Conservation (phyloP, 2,329 filamentous ascomycete genomes). For the Fusarium decemcellulare region DNA sequence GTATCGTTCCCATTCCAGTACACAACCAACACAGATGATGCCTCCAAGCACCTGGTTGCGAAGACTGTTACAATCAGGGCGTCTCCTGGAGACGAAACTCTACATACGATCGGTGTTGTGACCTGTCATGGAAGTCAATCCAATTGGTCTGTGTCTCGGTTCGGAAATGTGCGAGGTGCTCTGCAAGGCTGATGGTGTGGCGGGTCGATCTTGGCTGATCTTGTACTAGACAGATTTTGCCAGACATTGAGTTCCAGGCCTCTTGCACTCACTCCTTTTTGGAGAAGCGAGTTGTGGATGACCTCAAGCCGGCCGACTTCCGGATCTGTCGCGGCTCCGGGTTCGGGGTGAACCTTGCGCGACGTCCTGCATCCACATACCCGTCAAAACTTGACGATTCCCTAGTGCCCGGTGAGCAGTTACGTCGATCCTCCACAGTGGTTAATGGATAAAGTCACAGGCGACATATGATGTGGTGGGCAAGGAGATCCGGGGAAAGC, state of each 20-base stretch:
- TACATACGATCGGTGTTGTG: neutral
- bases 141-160: neutral
- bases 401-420: neutral
- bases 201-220: neutral
- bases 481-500: slow-evolving; percentile 14
- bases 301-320: neutral
- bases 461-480: too few relatives aligned
- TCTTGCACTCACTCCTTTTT: neutral
- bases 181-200: neutral
- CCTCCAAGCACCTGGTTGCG: neutral
- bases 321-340: slow-evolving; percentile 14
- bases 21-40: neutral
- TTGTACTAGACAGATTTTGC: neutral
- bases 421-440: neutral
- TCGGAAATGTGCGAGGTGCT: neutral
- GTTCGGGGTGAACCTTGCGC: slow-evolving; percentile 11
- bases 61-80: neutral
- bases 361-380: neutral
- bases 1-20: slow-evolving; percentile 19
- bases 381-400: neutral
- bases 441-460: too few relatives aligned
- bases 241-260: neutral
- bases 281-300: neutral
- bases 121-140: neutral
- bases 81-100: neutral